Conservation (phyloP, 176 grass and related monocot genomes). For the Oryza punctata region DNA sequence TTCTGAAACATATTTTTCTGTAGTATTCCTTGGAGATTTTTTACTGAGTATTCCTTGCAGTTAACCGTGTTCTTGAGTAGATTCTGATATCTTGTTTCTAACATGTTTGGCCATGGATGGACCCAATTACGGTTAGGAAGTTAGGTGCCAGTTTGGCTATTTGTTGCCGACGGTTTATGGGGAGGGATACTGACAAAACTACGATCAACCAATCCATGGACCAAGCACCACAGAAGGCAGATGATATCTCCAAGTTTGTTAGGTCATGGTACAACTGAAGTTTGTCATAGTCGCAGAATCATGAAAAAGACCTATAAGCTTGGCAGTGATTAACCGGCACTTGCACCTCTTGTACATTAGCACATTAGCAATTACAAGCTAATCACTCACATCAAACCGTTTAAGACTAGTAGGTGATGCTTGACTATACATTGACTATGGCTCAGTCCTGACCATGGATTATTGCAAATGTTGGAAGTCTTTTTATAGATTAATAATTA, state of each 20-base stretch:
- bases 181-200: slow-evolving; percentile 25
- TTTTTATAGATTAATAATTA: neutral
- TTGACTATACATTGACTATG: slow-evolving; percentile 10
- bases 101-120: neutral
- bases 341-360: slow-evolving; percentile 9
- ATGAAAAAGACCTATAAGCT: slow-evolving; percentile 16
- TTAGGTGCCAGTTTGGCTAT: slow-evolving; percentile 20
- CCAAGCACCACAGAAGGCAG: neutral
- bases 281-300: neutral
- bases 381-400: slow-evolving; percentile 23
- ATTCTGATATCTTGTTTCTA: neutral
- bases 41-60: neutral
- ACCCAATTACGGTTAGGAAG: neutral
- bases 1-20: too few species aligned
- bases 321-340: neutral
- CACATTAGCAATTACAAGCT: slow-evolving; percentile 9
- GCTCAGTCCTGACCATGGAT: slow-evolving; percentile 16
- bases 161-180: slow-evolving; percentile 13
- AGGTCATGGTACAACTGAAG: slow-evolving; percentile 18
- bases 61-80: neutral
- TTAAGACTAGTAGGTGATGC: neutral
- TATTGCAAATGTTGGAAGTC: neutral
- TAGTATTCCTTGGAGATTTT: neutral
- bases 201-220: slow-evolving; percentile 5
- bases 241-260: slow-evolving; percentile 16